Evolutionary conservation across 768 basidiomycete genomes (phyloP).

Genomic region (Russula emetica): DNA sequence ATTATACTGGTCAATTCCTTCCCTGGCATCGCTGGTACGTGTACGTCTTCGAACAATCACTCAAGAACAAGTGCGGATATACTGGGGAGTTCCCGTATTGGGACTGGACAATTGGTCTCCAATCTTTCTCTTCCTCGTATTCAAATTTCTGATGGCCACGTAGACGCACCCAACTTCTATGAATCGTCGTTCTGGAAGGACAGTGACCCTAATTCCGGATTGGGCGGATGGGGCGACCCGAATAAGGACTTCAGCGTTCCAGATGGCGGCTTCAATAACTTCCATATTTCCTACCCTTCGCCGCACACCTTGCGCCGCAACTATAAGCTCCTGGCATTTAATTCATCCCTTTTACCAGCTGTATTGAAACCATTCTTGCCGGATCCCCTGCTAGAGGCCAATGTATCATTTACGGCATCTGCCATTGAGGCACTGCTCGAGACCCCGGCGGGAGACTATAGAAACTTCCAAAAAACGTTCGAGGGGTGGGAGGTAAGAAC

Average conservation of each 20-base stretch:
- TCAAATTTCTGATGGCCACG: neutral
- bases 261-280: constrained; percentile 33
- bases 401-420: constrained; percentile 30
- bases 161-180: constrained; percentile 30
- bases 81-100: constrained; percentile 31
- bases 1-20: constrained; percentile 31
- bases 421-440: constrained; percentile 31
- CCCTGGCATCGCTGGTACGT: constrained; percentile 34
- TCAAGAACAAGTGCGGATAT: constrained; percentile 31
- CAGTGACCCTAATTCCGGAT: constrained; percentile 28
- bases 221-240: constrained; percentile 33
- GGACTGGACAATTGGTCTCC: constrained; percentile 32
- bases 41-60: constrained; percentile 26
- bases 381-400: constrained; percentile 30
- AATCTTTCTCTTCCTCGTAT: neutral
- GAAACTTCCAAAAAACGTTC: constrained; percentile 33
- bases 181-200: constrained; percentile 30
- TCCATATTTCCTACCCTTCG: constrained; percentile 35
- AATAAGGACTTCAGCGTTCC: constrained; percentile 29
- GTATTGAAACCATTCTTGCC: constrained; percentile 23
- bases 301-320: constrained; percentile 36
- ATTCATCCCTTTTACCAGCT: constrained; percentile 10
- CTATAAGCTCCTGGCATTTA: constrained; percentile 35
- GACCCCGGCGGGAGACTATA: constrained; percentile 34
- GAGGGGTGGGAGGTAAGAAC: constrained; percentile 33